A percentile compares a stretch with the other conserved stretches of the same genome.
Conservation (phyloP, 306 rosid genomes). For the Casuarina glauca region DNA sequence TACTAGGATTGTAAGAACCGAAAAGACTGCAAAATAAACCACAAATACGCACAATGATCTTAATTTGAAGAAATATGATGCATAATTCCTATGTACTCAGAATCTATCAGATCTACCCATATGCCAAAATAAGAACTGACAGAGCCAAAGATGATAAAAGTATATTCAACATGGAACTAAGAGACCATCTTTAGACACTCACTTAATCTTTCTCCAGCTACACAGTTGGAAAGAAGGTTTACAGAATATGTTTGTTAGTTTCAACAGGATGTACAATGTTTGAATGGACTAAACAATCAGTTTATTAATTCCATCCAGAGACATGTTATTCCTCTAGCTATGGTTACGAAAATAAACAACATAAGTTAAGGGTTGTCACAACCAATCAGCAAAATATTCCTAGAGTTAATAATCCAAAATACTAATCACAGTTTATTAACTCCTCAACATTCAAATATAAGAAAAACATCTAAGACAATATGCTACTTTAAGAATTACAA, state of each 20-base stretch:
- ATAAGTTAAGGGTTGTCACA: neutral
- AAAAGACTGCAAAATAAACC: constrained; percentile 65
- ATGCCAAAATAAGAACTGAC: neutral
- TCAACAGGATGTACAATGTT: constrained; percentile 1
- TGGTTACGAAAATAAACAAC: neutral
- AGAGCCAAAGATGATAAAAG: neutral
- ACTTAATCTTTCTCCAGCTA: neutral
- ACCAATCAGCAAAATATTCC: neutral
- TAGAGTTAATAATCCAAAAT: neutral
- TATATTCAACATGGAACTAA: neutral
- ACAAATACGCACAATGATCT: constrained; percentile 23
- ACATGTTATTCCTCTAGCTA: neutral
- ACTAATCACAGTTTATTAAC: neutral
- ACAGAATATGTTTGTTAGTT: neutral
- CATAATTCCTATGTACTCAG: constrained; percentile 9
- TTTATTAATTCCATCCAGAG: neutral
- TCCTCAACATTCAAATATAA: neutral
- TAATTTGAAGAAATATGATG: constrained; percentile 19
- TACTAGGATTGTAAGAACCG: constrained; percentile 72
- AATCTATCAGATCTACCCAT: neutral
- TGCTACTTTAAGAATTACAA: constrained; percentile 1
- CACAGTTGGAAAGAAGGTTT: neutral
- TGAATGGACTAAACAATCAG: neutral
- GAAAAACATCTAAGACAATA: too few species aligned
- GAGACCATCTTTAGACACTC: neutral